Base-by-base conservation (phyloP, 805 yeast genomes). In the Saturnispora bothae region DNA sequence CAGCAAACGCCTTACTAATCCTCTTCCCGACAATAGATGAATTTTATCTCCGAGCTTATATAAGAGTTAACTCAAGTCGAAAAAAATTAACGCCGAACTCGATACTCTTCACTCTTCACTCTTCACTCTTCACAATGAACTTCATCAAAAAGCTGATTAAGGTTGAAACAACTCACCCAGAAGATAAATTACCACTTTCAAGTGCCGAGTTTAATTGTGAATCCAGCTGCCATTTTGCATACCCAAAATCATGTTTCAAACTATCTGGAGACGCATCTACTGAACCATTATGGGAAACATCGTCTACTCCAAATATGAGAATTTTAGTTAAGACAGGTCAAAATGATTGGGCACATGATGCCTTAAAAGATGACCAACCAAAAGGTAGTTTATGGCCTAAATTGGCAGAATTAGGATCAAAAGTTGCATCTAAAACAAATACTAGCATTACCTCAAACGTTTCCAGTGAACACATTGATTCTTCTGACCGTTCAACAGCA, bases 261-360 rank as follows among this genome's bases (percentile, higher is more conserved):
- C 51, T 78, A 16, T 68, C 66, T 4, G 42, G 45, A 12, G 48
- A 4, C 17, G 54, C 46, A 13, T 39, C 39, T 38, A 31, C 15
- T 20, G 54, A 41, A 31, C 69, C 69, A 5, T 63, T 86, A 21
- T 85, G 82, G 73, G 78, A 80, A 42, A 67, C 88, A 5, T 76
- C 94, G 0, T 70, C 69, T 44, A 76, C 82, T 1, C 76, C 75
- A 31, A 78, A 76, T 3, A 52, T 80, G 18, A 96, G 88, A 48
- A 62, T 85, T 17, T 60, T 89, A 25, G 77, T 88, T 0, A 81
- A 95, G 2, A 86, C 96, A 0, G 94, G 92, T 9, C 76, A 77
- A 47, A 54, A 71, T 0, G 94, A 89, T 57, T 89, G 98, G 98
- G 63, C 60, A 13, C 89, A 74, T 44, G 82, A 82, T 51, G 83